These are phyloP conservation scores for Pythium biforme DNA, from an alignment of 352 stramenopile genomes.

Conservation along the genomic window DNA sequence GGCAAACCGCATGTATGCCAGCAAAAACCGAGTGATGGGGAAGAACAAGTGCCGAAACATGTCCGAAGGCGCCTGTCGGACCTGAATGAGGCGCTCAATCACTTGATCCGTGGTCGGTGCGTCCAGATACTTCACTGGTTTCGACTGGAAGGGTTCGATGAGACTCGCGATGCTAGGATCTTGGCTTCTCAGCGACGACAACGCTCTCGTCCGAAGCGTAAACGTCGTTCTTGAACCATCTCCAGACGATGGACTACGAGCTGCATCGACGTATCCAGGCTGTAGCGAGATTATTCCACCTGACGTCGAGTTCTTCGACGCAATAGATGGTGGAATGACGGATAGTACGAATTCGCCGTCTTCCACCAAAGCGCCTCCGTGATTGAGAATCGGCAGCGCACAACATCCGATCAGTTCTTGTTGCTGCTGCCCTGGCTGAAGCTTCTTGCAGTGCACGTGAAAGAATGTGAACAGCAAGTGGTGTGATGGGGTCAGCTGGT, in stretches of 20 bases:
- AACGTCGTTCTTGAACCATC: conserved; percentile 45
- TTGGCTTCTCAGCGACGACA: conserved; percentile 66
- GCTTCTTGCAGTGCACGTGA: conserved; percentile 83
- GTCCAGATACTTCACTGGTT: conserved; percentile 1
- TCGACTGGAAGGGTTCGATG: conserved; percentile 49
- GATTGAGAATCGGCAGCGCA: conserved; percentile 44
- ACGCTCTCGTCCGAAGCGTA: conserved; percentile 35
- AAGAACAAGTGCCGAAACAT: conserved; percentile 60
- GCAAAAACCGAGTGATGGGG: conserved; percentile 41
- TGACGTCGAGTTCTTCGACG: conserved; percentile 27
- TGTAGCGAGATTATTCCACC: conserved; percentile 34
- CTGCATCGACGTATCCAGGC: conserved; percentile 39
- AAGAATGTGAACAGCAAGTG: conserved; percentile 77
- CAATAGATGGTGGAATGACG: conserved; percentile 30
- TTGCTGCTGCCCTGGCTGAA: conserved; percentile 50
- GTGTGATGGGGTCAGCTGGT: conserved; percentile 43
- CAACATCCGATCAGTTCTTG: conserved; percentile 67
- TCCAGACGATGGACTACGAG: conserved; percentile 9
- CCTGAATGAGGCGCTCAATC: conserved; percentile 30
- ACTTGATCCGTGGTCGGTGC: conserved; percentile 30
- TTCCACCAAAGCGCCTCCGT: conserved; percentile 47
- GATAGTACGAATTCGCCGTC: conserved; percentile 46
- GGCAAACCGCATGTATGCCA: conserved; percentile 52
- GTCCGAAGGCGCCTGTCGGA: conserved; percentile 33
- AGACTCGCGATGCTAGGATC: conserved; percentile 44